A percentile compares a stretch with the other conserved stretches of the same genome.
phyloP scores from a whole-genome alignment of 345 rosid species.

The Citrus unshiu region DNA sequence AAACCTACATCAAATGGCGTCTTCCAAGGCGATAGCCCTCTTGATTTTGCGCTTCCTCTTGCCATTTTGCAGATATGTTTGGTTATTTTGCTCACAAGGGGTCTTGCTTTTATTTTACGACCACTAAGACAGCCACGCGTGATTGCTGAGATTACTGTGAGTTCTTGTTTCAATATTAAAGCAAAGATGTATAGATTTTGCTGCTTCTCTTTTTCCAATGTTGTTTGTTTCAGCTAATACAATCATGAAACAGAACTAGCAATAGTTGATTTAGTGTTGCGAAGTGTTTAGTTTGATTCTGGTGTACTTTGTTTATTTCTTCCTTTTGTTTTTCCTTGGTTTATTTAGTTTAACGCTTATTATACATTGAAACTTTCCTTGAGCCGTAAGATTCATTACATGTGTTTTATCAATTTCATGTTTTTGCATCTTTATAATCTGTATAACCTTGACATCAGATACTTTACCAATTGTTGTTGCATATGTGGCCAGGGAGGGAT shows the following conservation, averaged over 20 bases:
- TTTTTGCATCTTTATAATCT: neutral
- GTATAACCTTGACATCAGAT: neutral
- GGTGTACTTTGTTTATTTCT: neutral
- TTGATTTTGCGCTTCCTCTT: slow-evolving; percentile 69
- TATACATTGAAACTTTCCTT: neutral
- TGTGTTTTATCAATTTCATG: neutral
- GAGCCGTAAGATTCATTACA: neutral
- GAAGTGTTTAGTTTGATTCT: neutral
- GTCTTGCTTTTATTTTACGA: slow-evolving; percentile 56
- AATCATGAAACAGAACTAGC: neutral
- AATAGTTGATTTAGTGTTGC: neutral
- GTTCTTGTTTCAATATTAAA: slow-evolving; percentile 2
- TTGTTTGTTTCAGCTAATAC: neutral
- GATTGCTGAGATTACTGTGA: slow-evolving; percentile 72
- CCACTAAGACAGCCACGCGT: slow-evolving; percentile 83
- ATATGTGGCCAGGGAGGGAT: slow-evolving; percentile 53
- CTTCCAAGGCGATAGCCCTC: slow-evolving; percentile 68
- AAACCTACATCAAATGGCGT: slow-evolving; percentile 69
- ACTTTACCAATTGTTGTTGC: neutral
- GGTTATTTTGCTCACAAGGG: slow-evolving; percentile 56
- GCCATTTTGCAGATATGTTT: slow-evolving; percentile 66
- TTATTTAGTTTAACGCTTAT: neutral
- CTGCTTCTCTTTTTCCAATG: neutral
- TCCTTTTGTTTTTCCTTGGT: neutral
- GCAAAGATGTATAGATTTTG: neutral